phyloP scores from a whole-genome alignment of 768 basidiomycete species.

The Cubamyces lactineus region DNA sequence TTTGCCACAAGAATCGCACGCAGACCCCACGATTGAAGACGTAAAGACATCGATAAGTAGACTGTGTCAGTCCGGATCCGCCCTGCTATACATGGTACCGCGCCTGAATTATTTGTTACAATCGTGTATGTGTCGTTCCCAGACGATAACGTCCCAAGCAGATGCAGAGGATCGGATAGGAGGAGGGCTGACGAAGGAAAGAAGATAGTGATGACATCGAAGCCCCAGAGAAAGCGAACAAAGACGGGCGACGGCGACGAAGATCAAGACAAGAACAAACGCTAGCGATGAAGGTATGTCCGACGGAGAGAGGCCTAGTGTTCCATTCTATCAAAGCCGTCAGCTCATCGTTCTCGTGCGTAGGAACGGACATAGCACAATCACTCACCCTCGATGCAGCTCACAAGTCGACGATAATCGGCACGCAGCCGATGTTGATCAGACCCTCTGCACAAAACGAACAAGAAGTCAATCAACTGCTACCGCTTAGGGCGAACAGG shows the following conservation, averaged over 20 bases:
- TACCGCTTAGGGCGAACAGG: too few species aligned
- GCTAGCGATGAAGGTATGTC: conserved; percentile 10
- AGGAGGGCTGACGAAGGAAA: not conserved
- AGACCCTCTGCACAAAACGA: conserved; percentile 25
- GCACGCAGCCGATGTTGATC: conserved; percentile 33
- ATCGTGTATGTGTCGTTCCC: conserved; percentile 16
- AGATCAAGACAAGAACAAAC: not conserved
- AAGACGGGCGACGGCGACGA: not conserved
- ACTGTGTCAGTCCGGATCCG: conserved; percentile 7
- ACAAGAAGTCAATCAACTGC: not conserved
- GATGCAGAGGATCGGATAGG: not conserved
- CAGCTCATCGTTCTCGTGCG: not conserved
- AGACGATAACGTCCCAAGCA: conserved; percentile 5
- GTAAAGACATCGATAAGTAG: conserved; percentile 2
- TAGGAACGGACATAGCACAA: not conserved
- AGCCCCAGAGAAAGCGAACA: conserved; percentile 16
- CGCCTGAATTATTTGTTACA: conserved; percentile 20
- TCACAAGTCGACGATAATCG: conserved; percentile 27
- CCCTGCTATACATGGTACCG: conserved; percentile 9
- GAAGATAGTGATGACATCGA: conserved; percentile 7
- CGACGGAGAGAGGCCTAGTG: not conserved
- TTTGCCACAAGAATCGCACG: too few species aligned
- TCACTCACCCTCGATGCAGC: not conserved
- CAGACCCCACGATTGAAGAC: not conserved
- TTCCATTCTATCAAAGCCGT: not conserved